Percentiles rank a stretch among this genome's conserved stretches.
Conservation (phyloP, 352 stramenopile species). For the Phytophthora ramorum region DNA sequence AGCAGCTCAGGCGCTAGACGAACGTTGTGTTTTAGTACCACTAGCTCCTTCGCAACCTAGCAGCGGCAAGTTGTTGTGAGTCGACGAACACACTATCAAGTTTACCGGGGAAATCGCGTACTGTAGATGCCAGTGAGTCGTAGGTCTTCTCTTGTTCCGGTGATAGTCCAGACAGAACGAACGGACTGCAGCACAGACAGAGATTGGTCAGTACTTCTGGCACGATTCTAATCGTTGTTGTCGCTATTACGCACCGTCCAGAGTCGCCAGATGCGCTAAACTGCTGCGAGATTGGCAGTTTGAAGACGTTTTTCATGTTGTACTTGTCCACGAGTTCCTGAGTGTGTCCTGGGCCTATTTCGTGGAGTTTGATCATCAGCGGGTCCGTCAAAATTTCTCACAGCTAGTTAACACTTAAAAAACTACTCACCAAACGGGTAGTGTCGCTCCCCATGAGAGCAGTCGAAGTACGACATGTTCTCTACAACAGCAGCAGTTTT, state of each 20-base stretch:
- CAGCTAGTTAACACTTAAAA: neutral
- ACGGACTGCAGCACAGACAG: slow-evolving; percentile 54
- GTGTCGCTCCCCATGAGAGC: slow-evolving; percentile 83
- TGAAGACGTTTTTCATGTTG: slow-evolving; percentile 86
- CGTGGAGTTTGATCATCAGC: neutral
- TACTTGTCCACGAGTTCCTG: slow-evolving; percentile 83
- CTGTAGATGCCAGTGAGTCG: slow-evolving; percentile 68
- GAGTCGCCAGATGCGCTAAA: slow-evolving; percentile 80
- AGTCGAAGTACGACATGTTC: slow-evolving; percentile 99
- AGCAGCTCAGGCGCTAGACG: slow-evolving; percentile 77
- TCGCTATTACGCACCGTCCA: slow-evolving; percentile 53
- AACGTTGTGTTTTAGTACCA: slow-evolving; percentile 78
- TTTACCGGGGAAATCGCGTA: slow-evolving; percentile 22
- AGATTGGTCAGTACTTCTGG: neutral
- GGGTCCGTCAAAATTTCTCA: neutral
- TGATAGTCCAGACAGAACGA: slow-evolving; percentile 78
- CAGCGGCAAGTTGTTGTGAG: slow-evolving; percentile 3
- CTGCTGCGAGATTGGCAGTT: slow-evolving; percentile 80
- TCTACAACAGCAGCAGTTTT: slow-evolving; percentile 97
- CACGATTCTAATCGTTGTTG: neutral
- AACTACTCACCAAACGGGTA: slow-evolving; percentile 79
- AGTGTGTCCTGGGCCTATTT: slow-evolving; percentile 73
- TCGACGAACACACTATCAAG: neutral
- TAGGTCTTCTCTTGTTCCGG: slow-evolving; percentile 74
- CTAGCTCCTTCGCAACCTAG: slow-evolving; percentile 80